These are phyloP conservation scores for Termitomyces sp. DNA, from an alignment of 768 basidiomycete species.

Conservation along the genomic window DNA sequence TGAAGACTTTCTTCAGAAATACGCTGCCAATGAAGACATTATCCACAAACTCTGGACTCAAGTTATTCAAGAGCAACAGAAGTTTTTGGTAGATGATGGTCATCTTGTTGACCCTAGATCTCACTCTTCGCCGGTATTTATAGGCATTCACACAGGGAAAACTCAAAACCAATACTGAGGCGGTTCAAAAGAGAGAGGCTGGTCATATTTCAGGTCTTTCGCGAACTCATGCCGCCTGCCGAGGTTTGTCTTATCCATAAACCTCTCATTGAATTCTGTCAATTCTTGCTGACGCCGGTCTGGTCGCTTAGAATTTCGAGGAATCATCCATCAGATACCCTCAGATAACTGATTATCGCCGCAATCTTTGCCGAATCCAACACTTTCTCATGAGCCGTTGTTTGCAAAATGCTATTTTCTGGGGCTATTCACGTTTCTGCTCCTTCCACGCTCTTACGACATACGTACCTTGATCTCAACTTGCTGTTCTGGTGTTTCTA, in stretches of 20 bases:
- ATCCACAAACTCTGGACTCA: conserved; percentile 18
- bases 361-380: neutral
- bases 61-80: conserved; percentile 17
- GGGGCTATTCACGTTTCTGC: neutral
- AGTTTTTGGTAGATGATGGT: conserved; percentile 11
- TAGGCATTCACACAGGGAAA: conserved; percentile 8
- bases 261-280: neutral
- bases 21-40: conserved; percentile 19
- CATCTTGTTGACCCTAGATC: neutral
- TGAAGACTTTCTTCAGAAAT: conserved; percentile 15
- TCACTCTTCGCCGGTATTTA: neutral
- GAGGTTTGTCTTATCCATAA: conserved; percentile 4
- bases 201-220: conserved; percentile 15
- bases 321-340: conserved; percentile 12
- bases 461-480: neutral
- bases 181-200: conserved; percentile 8
- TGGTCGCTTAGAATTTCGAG: conserved; percentile 9
- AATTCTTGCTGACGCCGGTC: neutral
- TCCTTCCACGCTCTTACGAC: neutral
- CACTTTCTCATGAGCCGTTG: neutral
- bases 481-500: neutral
- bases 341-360: conserved; percentile 1
- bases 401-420: neutral
- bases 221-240: conserved; percentile 13
- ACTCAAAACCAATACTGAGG: conserved; percentile 6